Evolutionary conservation across 805 yeast species (phyloP).

Genomic region (Zygoascus biomembranicola): DNA sequence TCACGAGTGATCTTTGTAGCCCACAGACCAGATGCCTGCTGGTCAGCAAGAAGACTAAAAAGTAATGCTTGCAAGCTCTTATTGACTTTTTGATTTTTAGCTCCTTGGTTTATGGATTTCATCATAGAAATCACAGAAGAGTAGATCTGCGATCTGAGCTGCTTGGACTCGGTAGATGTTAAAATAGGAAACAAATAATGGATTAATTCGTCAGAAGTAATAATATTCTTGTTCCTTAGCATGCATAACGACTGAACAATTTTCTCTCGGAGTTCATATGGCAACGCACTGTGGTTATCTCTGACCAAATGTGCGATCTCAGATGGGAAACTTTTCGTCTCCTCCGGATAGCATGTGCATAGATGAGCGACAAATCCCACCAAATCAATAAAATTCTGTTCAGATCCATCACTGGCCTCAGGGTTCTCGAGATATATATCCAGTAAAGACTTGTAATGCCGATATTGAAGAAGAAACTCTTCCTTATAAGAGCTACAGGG

Average conservation of each 20-base stretch:
- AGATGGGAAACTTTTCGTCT: constrained; percentile 75
- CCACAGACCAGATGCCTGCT: constrained; percentile 85
- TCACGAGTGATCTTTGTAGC: constrained; percentile 93
- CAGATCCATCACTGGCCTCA: constrained; percentile 46
- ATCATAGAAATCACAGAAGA: constrained; percentile 67
- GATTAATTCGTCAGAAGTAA: constrained; percentile 70
- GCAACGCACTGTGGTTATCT: constrained; percentile 70
- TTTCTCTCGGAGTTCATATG: constrained; percentile 84
- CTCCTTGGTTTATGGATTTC: constrained; percentile 77
- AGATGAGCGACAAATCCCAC: constrained; percentile 91
- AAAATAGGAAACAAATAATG: constrained; percentile 85
- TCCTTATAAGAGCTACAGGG: constrained; percentile 62
- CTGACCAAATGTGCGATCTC: constrained; percentile 63
- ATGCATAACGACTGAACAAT: constrained; percentile 82
- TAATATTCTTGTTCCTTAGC: constrained; percentile 78
- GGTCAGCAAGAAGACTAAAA: constrained; percentile 76
- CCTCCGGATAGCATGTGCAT: constrained; percentile 80
- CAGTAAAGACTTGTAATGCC: constrained; percentile 84
- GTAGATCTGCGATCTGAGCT: constrained; percentile 75
- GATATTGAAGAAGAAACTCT: constrained; percentile 85
- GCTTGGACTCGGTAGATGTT: constrained; percentile 61
- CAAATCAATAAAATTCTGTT: constrained; percentile 62
- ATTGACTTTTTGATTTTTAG: constrained; percentile 83
- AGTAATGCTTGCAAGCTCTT: constrained; percentile 86
- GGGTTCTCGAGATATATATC: constrained; percentile 80